phyloP scores from a whole-genome alignment of 495 filamentous ascomycete species.

The Neurospora sublineolata region DNA sequence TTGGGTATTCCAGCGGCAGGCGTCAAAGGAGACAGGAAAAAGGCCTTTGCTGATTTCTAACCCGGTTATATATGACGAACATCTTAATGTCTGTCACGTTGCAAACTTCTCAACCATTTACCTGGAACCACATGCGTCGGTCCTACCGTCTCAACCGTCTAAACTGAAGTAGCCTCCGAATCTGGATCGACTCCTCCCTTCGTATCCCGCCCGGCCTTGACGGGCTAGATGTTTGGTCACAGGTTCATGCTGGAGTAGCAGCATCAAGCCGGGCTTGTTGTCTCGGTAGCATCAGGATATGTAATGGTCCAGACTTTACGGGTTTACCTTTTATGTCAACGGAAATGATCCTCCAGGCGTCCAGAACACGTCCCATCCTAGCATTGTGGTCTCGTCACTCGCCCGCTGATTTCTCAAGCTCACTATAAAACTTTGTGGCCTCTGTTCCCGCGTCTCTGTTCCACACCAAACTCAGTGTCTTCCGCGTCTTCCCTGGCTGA shows the following conservation, averaged over 20 bases:
- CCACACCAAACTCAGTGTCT: not conserved
- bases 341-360: conserved; percentile 9
- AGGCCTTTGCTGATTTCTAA: not conserved
- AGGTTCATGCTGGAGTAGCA: not conserved
- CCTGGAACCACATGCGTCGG: not conserved
- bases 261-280: not conserved
- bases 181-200: not conserved
- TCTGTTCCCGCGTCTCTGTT: not conserved
- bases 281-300: not conserved
- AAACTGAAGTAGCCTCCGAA: not conserved
- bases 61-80: not conserved
- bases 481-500: not conserved
- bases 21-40: not conserved
- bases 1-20: not conserved
- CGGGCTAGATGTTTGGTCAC: not conserved
- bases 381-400: not conserved
- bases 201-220: conserved; percentile 4
- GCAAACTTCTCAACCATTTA: not conserved
- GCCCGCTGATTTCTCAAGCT: not conserved
- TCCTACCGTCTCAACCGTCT: not conserved
- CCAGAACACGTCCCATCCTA: not conserved
- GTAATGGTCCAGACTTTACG: conserved; percentile 7
- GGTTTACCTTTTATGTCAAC: conserved; percentile 10
- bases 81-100: not conserved
- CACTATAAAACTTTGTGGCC: conserved; percentile 1